Evolutionary conservation across 371 early-diverging fungal species (phyloP), one percentile per base, ranked within the genome.

Genomic region (Mortierella sp.): DNA sequence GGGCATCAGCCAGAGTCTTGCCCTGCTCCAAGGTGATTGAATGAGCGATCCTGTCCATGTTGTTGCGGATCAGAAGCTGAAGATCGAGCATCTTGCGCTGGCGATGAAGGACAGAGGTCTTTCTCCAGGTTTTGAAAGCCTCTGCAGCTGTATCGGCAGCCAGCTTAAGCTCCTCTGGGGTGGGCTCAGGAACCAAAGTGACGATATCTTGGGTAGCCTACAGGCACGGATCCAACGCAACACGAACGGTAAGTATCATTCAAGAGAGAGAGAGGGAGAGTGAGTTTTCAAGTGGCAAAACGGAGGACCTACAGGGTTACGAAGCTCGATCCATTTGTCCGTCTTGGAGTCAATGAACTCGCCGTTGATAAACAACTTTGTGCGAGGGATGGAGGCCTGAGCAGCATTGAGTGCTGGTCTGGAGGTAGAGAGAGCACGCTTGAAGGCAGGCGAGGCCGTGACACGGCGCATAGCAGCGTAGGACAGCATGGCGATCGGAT

Each of bases 141-240:
- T 83, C 83, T 12, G 82, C 83, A 41, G 98, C 93, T 8, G 84
- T 69, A 31, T 84, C 83, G 2, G 92, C 87, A n/a, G 98, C 97
- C 47, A 90, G 88, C 39, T 90, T 82, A 45, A 97, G 87, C 78
- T 98, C 98, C 59, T 89, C 84, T 3, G 83, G 84, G 4, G 98
- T 98, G 13, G 95, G 85, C 80, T 97, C 91, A 34, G 98, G 98
- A 12, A 97, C 97, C 28, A 87, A 78, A 23, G 93, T 88, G 47
- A 97, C 89, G 13, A 98, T 68, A 67, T 97, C 96, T 81, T 97
- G 95, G 3, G 96, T 97, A 16, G 98, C 98, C 93, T 89, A 56
- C 23, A 21, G 30, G 27, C 28, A 51, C 5, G 34, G 30, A 13
- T 13, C 39, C 6, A n/a, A 24, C 27, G n/a, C 7, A 27, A 39